Evolutionary conservation across 305 asterid species (phyloP).

Genomic region (Solanum hybrid): DNA sequence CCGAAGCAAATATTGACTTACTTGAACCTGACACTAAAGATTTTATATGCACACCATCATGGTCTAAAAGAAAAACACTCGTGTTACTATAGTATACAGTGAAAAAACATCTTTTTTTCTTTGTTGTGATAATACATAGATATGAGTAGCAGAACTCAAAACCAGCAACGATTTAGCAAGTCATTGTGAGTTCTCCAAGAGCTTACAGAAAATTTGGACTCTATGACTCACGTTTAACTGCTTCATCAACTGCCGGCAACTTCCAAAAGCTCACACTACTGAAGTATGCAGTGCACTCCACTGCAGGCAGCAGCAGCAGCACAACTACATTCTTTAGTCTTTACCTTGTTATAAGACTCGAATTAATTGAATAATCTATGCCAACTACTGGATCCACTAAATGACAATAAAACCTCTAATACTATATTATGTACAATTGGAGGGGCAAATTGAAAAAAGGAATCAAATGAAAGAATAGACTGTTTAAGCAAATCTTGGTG

Average conservation of each 20-base stretch:
- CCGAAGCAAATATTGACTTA: neutral
- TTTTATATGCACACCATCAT: neutral
- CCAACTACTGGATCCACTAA: neutral
- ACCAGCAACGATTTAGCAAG: neutral
- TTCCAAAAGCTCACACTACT: neutral
- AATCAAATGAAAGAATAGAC: neutral
- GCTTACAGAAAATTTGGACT: neutral
- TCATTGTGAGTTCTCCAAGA: neutral
- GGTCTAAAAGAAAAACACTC: neutral
- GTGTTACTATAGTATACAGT: neutral
- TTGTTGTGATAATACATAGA: neutral
- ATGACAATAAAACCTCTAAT: neutral
- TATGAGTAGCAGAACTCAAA: neutral
- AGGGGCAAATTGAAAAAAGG: neutral
- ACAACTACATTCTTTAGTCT: neutral
- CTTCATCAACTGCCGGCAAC: neutral
- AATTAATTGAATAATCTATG: neutral
- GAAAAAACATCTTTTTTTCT: neutral
- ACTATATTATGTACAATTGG: constrained; percentile 22
- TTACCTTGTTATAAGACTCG: neutral
- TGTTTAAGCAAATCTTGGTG: constrained; percentile 4
- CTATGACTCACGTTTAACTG: neutral
- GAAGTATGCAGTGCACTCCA: neutral
- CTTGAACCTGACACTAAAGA: neutral
- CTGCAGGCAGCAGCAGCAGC: neutral